Evolutionary conservation across 805 yeast genomes (phyloP).

Genomic region (Lachancea meyersii): DNA sequence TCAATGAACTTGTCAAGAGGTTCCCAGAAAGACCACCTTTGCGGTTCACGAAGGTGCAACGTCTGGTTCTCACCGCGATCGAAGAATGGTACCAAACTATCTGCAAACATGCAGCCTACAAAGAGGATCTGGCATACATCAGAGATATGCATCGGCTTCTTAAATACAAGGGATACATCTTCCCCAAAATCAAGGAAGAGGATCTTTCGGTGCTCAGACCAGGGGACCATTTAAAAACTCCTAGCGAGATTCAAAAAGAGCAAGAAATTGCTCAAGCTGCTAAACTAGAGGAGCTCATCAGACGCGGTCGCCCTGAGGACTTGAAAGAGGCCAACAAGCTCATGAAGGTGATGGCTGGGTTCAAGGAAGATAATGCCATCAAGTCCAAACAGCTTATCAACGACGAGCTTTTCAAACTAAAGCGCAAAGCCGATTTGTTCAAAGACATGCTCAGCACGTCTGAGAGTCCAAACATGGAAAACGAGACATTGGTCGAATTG

Average conservation of each 20-base stretch:
- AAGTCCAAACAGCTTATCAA: slow-evolving; percentile 70
- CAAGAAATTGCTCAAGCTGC: slow-evolving; percentile 92
- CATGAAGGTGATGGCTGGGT: slow-evolving; percentile 98
- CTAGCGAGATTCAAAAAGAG: slow-evolving; percentile 86
- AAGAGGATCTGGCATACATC: slow-evolving; percentile 85
- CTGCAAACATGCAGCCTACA: slow-evolving; percentile 81
- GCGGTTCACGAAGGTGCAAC: slow-evolving; percentile 74
- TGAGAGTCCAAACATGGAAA: slow-evolving; percentile 32
- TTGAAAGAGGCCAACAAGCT: slow-evolving; percentile 91
- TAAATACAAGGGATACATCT: slow-evolving; percentile 82
- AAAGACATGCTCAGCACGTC: slow-evolving; percentile 73
- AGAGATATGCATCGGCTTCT: slow-evolving; percentile 93
- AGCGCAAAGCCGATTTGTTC: slow-evolving; percentile 78
- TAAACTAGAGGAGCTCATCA: slow-evolving; percentile 87
- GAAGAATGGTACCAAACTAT: slow-evolving; percentile 97
- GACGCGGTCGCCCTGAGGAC: slow-evolving; percentile 94
- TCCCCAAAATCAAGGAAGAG: slow-evolving; percentile 85
- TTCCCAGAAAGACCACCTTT: slow-evolving; percentile 94
- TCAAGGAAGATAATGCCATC: slow-evolving; percentile 67
- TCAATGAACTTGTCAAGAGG: slow-evolving; percentile 84
- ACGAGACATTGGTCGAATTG: slow-evolving; percentile 74
- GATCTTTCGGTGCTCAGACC: slow-evolving; percentile 94
- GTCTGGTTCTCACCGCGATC: slow-evolving; percentile 78
- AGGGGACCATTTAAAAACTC: slow-evolving; percentile 74
- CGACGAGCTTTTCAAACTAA: slow-evolving; percentile 76